A percentile compares a stretch with the other conserved stretches of the same genome.
phyloP scores from a whole-genome alignment of 495 filamentous ascomycete species.

The Talaromyces trachyspermus region DNA sequence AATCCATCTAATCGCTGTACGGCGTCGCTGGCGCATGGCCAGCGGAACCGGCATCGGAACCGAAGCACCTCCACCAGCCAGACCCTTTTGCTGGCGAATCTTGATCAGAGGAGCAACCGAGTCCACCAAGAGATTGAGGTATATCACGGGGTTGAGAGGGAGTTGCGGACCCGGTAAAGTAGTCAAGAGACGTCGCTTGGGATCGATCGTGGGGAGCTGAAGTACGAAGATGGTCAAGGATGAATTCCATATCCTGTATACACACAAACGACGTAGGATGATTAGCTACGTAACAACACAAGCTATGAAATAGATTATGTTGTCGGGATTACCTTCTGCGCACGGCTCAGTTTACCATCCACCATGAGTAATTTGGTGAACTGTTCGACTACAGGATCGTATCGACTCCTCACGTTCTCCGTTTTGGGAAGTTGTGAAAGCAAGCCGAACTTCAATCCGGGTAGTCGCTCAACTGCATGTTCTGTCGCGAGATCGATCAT shows the following conservation, averaged over 20 bases:
- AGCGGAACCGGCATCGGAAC: constrained; percentile 80
- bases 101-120: constrained; percentile 87
- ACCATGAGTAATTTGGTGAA: constrained; percentile 85
- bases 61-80: constrained; percentile 76
- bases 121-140: constrained; percentile 85
- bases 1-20: constrained; percentile 80
- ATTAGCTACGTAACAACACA: neutral
- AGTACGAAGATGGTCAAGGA: constrained; percentile 84
- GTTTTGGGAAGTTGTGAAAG: constrained; percentile 58
- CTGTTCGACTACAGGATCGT: constrained; percentile 75
- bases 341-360: constrained; percentile 75
- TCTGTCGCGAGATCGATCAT: constrained; percentile 33
- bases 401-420: constrained; percentile 63
- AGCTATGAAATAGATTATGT: neutral
- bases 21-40: constrained; percentile 61
- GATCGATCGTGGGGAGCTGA: constrained; percentile 58
- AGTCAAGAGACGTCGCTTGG: constrained; percentile 61
- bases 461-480: constrained; percentile 21
- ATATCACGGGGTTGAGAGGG: constrained; percentile 67
- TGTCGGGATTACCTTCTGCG: constrained; percentile 60
- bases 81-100: constrained; percentile 64
- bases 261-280: constrained; percentile 6
- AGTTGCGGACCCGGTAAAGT: constrained; percentile 65
- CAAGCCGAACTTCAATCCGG: constrained; percentile 67
- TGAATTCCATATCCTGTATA: constrained; percentile 69